Evolutionary conservation across 352 stramenopile species (phyloP).

Genomic region (Phytophthora podocarpi): DNA sequence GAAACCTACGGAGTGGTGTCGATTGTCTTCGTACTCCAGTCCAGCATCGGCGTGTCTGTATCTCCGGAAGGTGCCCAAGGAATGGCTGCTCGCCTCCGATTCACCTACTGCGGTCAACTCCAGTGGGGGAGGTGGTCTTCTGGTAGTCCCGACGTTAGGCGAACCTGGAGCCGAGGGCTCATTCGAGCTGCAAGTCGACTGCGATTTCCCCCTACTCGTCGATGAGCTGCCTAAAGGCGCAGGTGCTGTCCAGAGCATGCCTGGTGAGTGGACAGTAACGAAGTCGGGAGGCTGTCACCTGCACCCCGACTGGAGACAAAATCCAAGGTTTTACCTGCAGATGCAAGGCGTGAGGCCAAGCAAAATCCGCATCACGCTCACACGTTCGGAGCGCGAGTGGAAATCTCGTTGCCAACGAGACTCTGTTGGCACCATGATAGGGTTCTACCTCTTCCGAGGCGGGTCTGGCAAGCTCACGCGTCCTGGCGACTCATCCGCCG

Average conservation of each 20-base stretch:
- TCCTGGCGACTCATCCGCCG: conserved; percentile 20
- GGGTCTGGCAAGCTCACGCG: conserved; percentile 43
- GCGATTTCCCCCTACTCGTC: conserved; percentile 69
- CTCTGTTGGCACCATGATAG: conserved; percentile 89
- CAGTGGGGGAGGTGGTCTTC: conserved; percentile 46
- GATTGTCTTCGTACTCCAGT: conserved; percentile 62
- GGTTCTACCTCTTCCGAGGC: conserved; percentile 86
- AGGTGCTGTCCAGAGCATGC: conserved; percentile 73
- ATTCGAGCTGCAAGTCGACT: conserved; percentile 90
- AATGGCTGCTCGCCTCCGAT: conserved; percentile 51
- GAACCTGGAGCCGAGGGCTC: conserved; percentile 70
- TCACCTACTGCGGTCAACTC: conserved; percentile 25
- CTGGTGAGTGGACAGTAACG: conserved; percentile 75
- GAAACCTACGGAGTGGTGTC: conserved; percentile 79
- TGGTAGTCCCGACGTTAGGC: conserved; percentile 80
- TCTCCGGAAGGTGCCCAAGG: conserved; percentile 66
- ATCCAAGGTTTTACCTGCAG: conserved; percentile 83
- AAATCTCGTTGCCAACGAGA: conserved; percentile 81
- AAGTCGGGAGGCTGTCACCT: conserved; percentile 79
- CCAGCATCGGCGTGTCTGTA: conserved; percentile 62
- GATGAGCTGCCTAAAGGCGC: conserved; percentile 60
- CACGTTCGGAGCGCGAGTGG: conserved; percentile 85
- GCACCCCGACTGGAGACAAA: conserved; percentile 87
- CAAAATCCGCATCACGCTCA: conserved; percentile 82
- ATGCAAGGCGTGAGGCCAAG: conserved; percentile 72